Conservation (phyloP, 768 basidiomycete species). For the Russula sp. region DNA sequence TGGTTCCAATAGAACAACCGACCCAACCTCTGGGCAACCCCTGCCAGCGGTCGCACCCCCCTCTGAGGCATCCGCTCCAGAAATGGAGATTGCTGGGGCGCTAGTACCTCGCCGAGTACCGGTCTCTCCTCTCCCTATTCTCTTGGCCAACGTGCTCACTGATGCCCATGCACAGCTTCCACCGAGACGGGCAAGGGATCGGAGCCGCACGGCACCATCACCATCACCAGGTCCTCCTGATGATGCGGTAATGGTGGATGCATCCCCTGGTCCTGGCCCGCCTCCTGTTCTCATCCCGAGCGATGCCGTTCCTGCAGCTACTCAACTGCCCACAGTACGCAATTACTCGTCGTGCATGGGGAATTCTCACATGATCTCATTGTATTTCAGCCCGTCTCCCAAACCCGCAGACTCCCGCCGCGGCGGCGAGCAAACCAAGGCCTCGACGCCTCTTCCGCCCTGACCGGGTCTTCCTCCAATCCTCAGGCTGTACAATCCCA, state of each 20-base stretch:
- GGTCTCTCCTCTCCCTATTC: not conserved
- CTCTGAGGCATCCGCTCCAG: not conserved
- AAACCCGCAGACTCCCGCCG: constrained; percentile 10
- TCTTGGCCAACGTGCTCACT: not conserved
- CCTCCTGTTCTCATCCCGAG: not conserved
- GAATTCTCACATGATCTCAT: not conserved
- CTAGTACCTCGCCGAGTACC: constrained; percentile 2
- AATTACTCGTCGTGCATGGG: not conserved
- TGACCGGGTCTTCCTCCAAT: not conserved
- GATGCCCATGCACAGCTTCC: constrained; percentile 7
- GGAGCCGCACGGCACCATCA: not conserved
- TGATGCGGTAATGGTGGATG: not conserved
- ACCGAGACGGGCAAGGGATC: constrained; percentile 6
- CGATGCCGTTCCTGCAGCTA: not conserved
- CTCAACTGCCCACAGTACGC: constrained; percentile 16
- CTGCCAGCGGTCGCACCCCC: not conserved
- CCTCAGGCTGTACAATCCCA: not conserved
- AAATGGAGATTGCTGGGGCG: not conserved
- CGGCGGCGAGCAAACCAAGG: constrained; percentile 11
- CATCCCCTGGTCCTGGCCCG: not conserved
- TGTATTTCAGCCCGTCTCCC: constrained; percentile 9
- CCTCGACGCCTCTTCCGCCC: not conserved
- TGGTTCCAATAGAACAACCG: not conserved
- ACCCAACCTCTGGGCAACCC: not conserved
- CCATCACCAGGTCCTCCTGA: not conserved